phyloP scores from a whole-genome alignment of 768 basidiomycete species.

The Kwoniella shandongensis region DNA sequence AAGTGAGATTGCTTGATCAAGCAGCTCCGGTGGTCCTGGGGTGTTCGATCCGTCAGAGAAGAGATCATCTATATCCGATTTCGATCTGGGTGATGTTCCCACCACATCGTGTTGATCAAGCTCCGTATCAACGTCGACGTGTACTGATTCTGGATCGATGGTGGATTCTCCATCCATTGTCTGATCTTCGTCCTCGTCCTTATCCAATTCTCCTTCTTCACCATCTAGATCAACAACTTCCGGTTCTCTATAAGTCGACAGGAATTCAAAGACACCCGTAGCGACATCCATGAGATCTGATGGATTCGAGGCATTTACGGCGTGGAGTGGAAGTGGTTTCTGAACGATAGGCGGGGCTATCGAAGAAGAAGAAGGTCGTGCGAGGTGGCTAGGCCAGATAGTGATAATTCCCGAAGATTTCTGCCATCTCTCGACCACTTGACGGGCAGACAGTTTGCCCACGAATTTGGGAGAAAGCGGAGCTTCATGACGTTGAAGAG shows the following conservation, averaged over 20 bases:
- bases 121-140: background rate
- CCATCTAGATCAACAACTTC: background rate
- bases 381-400: conserved; percentile 25
- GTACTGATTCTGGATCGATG: background rate
- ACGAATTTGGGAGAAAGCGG: background rate
- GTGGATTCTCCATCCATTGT: conserved; percentile 19
- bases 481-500: background rate
- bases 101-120: background rate
- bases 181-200: conserved; percentile 12
- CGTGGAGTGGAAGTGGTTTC: background rate
- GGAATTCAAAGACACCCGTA: conserved; percentile 16
- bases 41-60: conserved; percentile 22
- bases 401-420: conserved; percentile 15
- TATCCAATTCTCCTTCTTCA: background rate
- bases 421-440: conserved; percentile 15
- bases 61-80: conserved; percentile 24
- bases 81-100: background rate
- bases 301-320: background rate
- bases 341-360: background rate
- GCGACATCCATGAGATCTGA: conserved; percentile 17
- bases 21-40: background rate
- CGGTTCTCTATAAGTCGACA: conserved; percentile 23
- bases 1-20: background rate
- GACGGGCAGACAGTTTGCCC: conserved; percentile 13
- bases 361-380: background rate